phyloP scores from a whole-genome alignment of 306 rosid species.

The Citrullus amarus region DNA sequence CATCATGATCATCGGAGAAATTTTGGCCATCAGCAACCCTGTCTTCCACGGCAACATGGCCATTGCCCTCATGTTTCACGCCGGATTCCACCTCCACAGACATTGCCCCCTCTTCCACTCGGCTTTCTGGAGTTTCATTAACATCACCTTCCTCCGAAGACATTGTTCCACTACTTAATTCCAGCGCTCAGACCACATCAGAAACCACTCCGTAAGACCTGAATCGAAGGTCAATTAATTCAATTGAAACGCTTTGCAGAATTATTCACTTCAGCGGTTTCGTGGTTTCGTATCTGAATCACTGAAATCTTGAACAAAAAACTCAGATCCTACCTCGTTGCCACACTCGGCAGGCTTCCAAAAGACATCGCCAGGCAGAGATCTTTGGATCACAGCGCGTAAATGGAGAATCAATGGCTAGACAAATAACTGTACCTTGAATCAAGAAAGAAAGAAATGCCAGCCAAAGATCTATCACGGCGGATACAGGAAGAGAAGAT shows the following conservation, averaged over 20 bases:
- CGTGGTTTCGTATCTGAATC: not conserved
- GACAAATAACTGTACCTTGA: not conserved
- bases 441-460: not conserved
- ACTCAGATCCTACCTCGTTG: constrained; percentile 7
- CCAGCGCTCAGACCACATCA: constrained; percentile 17
- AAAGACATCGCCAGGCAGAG: not conserved
- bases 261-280: constrained; percentile 1
- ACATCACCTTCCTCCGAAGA: constrained; percentile 30
- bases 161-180: constrained; percentile 19
- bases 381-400: constrained; percentile 4
- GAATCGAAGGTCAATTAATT: not conserved
- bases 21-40: constrained; percentile 24
- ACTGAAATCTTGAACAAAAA: not conserved
- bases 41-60: constrained; percentile 23
- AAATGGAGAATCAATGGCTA: not conserved
- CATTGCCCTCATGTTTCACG: constrained; percentile 22
- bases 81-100: constrained; percentile 21
- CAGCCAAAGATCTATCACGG: not conserved
- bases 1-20: constrained; percentile 38
- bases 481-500: constrained; percentile 5
- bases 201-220: not conserved
- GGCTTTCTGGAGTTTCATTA: constrained; percentile 22
- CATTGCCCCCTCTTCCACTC: constrained; percentile 19
- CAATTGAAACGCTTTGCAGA: not conserved
- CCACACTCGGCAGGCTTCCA: not conserved